Base-by-base conservation (phyloP, 23 red algal genomes). In the Gracilaria gracilis region DNA sequence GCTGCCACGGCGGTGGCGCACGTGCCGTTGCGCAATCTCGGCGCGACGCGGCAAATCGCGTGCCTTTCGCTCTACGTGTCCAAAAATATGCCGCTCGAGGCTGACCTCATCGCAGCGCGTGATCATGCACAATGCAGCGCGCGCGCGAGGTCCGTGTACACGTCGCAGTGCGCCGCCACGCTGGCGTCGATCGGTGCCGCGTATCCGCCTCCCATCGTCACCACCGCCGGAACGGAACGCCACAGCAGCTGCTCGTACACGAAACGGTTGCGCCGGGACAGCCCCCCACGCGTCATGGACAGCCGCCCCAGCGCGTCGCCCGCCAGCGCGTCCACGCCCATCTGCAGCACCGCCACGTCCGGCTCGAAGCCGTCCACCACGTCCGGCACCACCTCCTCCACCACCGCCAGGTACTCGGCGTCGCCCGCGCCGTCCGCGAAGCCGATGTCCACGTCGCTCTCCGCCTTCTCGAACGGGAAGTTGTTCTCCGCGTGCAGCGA, bases 201-300 rank as follows among this genome's bases (percentile, higher is more conserved):
- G 85, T 95, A 95, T 6, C 93, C 93, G 12, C 93, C 93, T n/a
- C 93, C 93, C 83, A 95, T 88, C 27, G 83, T 88, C 39, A 95
- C 57, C 21, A 95, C 84, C 0, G 62, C 42, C 20, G 34, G 74
- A 28, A 66, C 27, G 36, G 35, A 66, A 4, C 74, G 59, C 13
- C 31, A 9, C 31, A 95, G 74, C 35, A 67, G 39, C 29, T 55
- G 42, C n/a, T 62, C 70, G 67, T 88, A 89, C 31, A 95, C 93
- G 34, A 89, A 58, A 15, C 64, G 69, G 70, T 95, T 95, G 27
- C 93, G 71, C 4, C 35, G 44, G 39, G 61, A 80, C 55, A 95
- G 71, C 25, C 93, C 93, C 20, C 28, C 67, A 25, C 82, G 49
- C 31, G 40, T 93, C 29, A 96, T 37, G 33, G 42, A 27, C 38